Evolutionary conservation across 73 alveolate genomes (phyloP).

Genomic region (Paramecium primaurelia): DNA sequence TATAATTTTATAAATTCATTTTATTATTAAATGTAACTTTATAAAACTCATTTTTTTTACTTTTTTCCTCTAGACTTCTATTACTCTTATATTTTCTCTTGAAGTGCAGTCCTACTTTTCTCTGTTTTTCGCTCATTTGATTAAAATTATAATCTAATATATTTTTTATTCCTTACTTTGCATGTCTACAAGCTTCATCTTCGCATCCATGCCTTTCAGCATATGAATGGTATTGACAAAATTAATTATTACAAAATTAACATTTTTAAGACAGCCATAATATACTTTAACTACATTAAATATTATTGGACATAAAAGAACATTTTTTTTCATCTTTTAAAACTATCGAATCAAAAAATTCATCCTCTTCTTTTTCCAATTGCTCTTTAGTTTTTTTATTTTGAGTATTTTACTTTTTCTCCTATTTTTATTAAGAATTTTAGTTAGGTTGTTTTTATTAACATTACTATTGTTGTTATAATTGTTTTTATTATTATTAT

Average conservation of each 20-base stretch:
- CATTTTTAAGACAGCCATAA: constrained; percentile 15
- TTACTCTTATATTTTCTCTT: not conserved
- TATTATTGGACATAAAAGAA: not conserved
- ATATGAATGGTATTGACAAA: constrained; percentile 57
- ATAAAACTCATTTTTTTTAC: not conserved
- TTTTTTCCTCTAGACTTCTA: not conserved
- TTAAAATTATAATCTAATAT: not conserved
- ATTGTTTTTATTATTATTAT: not conserved
- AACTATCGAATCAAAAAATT: not conserved
- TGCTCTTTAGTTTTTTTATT: not conserved
- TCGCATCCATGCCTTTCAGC: constrained; percentile 78
- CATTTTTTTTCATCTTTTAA: constrained; percentile 5
- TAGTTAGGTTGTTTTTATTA: not conserved
- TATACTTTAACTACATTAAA: constrained; percentile 19
- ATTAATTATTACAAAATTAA: constrained; percentile 46
- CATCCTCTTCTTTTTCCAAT: constrained; percentile 40
- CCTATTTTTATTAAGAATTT: not conserved
- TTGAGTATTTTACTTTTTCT: not conserved
- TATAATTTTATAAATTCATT: not conserved
- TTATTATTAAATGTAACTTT: not conserved
- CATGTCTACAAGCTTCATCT: constrained; percentile 55
- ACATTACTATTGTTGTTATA: not conserved
- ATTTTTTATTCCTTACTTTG: not conserved
- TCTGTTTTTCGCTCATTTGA: not conserved
- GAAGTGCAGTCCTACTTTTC: not conserved